A percentile compares a stretch with the other conserved stretches of the same genome.
These are phyloP conservation scores for Puccinia novopanici DNA, from an alignment of 1,284 basidiomycete genomes.

Conservation along the genomic window DNA sequence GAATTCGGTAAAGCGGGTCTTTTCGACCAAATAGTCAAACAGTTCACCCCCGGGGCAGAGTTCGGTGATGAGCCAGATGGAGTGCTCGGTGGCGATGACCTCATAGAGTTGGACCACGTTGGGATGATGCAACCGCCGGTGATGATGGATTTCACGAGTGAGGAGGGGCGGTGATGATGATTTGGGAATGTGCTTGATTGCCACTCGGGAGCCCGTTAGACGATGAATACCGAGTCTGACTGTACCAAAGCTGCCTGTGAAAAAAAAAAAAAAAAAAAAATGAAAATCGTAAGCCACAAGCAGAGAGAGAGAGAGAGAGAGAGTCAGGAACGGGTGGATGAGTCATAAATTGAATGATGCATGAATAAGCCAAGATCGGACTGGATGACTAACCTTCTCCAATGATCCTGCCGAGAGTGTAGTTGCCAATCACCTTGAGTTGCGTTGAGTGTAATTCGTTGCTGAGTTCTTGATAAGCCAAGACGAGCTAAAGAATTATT, in stretches of 20 bases:
- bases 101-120: conserved; percentile 89
- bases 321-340: conserved; percentile 17
- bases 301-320: background rate
- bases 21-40: conserved; percentile 87
- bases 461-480: conserved; percentile 93
- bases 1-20: conserved; percentile 72
- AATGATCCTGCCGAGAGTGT: conserved; percentile 90
- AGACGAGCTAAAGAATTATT: conserved; percentile 75
- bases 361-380: too few relatives aligned
- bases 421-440: conserved; percentile 89
- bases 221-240: conserved; percentile 57
- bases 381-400: conserved; percentile 74
- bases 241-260: conserved; percentile 57
- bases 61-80: conserved; percentile 91
- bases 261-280: background rate
- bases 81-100: conserved; percentile 91
- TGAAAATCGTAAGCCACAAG: too few relatives aligned
- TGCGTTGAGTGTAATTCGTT: conserved; percentile 86
- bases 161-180: conserved; percentile 73
- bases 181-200: conserved; percentile 97
- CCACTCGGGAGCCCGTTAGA: conserved; percentile 68
- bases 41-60: conserved; percentile 96
- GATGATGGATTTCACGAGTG: conserved; percentile 96
- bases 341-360: background rate
- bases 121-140: conserved; percentile 92